Conservation (phyloP, 2,329 filamentous ascomycete genomes). For the Tolypocladium cylindrosporum region DNA sequence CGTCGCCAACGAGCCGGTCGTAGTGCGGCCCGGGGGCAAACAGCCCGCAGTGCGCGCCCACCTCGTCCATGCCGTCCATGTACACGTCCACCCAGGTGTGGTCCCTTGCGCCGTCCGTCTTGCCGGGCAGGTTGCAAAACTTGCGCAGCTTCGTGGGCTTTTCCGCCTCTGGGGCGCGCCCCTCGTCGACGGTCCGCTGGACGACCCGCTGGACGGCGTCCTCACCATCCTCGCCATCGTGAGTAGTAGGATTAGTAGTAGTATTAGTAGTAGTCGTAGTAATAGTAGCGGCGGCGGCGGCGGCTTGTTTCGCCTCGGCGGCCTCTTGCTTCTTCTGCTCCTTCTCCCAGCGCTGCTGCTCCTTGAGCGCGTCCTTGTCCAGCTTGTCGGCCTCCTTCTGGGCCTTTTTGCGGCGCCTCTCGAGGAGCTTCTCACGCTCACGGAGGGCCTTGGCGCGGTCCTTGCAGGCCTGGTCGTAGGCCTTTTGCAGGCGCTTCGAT, state of each 20-base stretch:
- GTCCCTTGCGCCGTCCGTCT: slow-evolving; percentile 47
- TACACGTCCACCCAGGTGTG: slow-evolving; percentile 67
- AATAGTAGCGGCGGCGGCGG: background rate
- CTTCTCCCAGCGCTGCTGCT: slow-evolving; percentile 21
- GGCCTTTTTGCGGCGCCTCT: slow-evolving; percentile 39
- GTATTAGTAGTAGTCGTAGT: too few relatives aligned
- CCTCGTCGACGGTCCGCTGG: background rate
- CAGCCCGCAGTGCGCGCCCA: slow-evolving; percentile 73
- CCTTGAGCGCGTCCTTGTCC: slow-evolving; percentile 29
- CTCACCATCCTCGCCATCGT: background rate
- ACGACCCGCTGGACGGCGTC: background rate
- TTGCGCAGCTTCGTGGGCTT: slow-evolving; percentile 51
- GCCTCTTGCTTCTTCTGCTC: slow-evolving; percentile 17
- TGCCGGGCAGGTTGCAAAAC: slow-evolving; percentile 66
- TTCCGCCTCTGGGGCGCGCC: background rate
- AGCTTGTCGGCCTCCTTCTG: slow-evolving; percentile 30
- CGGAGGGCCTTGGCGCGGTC: slow-evolving; percentile 54
- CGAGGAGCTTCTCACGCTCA: slow-evolving; percentile 50
- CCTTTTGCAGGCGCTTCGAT: slow-evolving; percentile 49
- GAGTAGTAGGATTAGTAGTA: background rate
- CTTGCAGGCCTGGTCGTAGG: slow-evolving; percentile 57
- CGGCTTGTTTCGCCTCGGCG: slow-evolving; percentile 15
- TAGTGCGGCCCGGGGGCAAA: slow-evolving; percentile 69
- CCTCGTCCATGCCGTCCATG: slow-evolving; percentile 78
- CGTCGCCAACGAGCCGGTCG: slow-evolving; percentile 66